Base-by-base conservation (phyloP, 306 rosid genomes). In the Prunus campanulata region DNA sequence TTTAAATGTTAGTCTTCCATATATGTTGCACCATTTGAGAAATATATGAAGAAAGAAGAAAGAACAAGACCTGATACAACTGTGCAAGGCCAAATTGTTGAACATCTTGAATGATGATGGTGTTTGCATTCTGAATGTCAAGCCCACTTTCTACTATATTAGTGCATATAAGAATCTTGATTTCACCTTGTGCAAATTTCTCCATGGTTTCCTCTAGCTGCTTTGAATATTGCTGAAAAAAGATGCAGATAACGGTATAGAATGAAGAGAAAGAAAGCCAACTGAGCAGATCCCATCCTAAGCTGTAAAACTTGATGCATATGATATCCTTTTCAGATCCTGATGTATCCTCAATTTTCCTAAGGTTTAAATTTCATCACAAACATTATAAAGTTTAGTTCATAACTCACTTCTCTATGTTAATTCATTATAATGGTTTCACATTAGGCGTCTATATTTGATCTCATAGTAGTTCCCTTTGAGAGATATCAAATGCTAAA, bases 81-180 rank as follows among this genome's bases (percentile, higher is more conserved):
- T 95, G 97, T 50, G 98, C 98, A 63, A 95, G 89, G 83, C 98
- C 98, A 82, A 95, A 95, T 50, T 89, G 97, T 83, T 95, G 98
- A 85, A 95, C 92, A 81, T 95, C 98, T 88, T 92, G 97, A 86
- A 95, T 79, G 79, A 92, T 88, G 84, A 95, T 95, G 86, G 98
- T 92, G 83, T 95, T 95, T 61, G 98, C 97, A 84, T 95, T 95
- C 88, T 92, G 97, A 87, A 95, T 95, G 79, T 95, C 98, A 78
- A 92, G 97, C 79, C 98, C 98, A 74, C 98, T 95, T 87, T 95
- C 98, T 70, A 95, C 97, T 77, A 95, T 92, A 74, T 88, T 95
- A 49, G 96, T 95, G 86, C 96, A 87, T 75, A 89, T 82, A 74
- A 92, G 97, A 81, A 95, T 86, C 78, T 87, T 90, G 85, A 88